These are phyloP conservation scores for Chrysochromulina parva DNA, from an alignment of 78 protist genomes.

Conservation along the genomic window DNA sequence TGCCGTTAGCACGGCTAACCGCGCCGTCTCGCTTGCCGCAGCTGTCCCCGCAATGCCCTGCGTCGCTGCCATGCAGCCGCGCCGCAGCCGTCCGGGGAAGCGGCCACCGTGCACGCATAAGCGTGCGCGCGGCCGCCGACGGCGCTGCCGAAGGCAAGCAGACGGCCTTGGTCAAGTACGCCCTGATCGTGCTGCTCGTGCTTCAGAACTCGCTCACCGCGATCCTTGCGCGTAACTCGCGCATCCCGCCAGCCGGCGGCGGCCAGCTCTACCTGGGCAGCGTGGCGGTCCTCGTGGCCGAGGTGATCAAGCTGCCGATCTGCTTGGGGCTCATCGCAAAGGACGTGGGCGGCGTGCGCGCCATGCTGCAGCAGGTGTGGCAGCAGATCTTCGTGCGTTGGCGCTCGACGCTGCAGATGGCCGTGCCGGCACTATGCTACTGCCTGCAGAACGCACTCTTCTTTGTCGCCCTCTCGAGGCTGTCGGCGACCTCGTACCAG, in stretches of 20 bases:
- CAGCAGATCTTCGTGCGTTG: not conserved
- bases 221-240: not conserved
- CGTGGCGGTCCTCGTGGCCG: not conserved
- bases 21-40: no score
- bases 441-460: constrained; percentile 26
- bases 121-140: no score
- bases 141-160: no score
- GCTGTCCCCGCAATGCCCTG: no score
- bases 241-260: not conserved
- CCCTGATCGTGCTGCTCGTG: not conserved
- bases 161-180: no score
- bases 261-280: not conserved
- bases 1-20: no score
- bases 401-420: not conserved
- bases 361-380: not conserved
- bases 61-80: no score
- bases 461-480: constrained; percentile 21
- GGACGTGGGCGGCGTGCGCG: not conserved
- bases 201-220: not conserved
- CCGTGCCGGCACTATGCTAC: not conserved
- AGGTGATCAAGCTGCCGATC: not conserved
- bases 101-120: no score
- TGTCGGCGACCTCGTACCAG: constrained; percentile 41
- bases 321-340: not conserved
- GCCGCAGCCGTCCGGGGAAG: no score